Evolutionary conservation across 139 green algal species (phyloP).

Genomic region (Chlamydomonas incerta): DNA sequence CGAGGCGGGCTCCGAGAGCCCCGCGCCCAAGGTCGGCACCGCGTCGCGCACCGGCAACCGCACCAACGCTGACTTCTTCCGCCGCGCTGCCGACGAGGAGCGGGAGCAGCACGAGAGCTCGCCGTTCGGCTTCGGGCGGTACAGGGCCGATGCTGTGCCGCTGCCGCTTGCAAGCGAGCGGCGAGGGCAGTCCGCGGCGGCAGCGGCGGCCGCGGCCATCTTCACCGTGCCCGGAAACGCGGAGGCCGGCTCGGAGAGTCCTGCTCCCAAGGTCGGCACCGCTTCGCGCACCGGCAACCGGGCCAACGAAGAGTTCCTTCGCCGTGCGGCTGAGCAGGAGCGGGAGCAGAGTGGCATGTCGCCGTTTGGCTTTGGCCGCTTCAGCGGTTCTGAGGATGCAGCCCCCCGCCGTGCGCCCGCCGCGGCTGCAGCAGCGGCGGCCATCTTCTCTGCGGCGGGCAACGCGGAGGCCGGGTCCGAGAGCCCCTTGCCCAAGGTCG

Average conservation of each 20-base stretch:
- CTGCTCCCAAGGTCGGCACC: slow-evolving; percentile 24
- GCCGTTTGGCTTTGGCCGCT: not conserved
- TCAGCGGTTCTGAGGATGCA: not conserved
- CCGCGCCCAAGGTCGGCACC: slow-evolving; percentile 25
- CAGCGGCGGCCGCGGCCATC: too few species aligned
- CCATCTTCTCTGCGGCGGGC: not conserved
- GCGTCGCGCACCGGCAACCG: slow-evolving; percentile 11
- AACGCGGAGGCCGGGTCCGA: not conserved
- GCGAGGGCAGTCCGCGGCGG: too few species aligned
- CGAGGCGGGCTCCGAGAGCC: slow-evolving; percentile 7
- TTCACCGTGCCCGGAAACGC: not conserved
- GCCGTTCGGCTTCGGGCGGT: not conserved
- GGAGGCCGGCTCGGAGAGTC: slow-evolving; percentile 8
- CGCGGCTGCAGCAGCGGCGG: too few species aligned
- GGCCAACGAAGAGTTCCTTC: not conserved
- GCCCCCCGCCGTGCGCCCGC: too few species aligned
- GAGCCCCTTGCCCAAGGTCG: slow-evolving; percentile 29
- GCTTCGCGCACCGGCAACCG: slow-evolving; percentile 11
- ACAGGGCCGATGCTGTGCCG: not conserved
- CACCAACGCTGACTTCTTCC: not conserved
- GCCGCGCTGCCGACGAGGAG: not conserved
- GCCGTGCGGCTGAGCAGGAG: not conserved
- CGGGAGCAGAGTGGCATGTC: not conserved
- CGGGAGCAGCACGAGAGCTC: not conserved
- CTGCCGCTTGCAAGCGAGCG: too few species aligned